Evolutionary conservation across 2,329 filamentous ascomycete genomes (phyloP), one percentile per base, ranked within the genome.

Genomic region (Clarireedia sp.): DNA sequence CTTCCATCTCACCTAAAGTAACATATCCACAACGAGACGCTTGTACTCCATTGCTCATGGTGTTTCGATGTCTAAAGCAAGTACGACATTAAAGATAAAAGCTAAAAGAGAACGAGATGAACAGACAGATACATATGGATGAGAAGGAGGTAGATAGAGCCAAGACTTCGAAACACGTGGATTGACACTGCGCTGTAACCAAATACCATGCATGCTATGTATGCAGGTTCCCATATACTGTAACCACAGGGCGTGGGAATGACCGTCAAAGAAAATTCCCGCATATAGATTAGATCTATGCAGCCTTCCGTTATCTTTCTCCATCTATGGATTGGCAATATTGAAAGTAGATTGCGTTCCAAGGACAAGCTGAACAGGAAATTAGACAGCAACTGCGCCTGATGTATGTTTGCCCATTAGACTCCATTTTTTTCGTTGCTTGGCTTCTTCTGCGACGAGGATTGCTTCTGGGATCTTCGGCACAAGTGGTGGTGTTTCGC

Each of bases 351-450:
- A 26, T 45, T 23, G 14, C 6, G 43, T 16, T 24, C 24, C 21
- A 6, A 45, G 16, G 14, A 45, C n/a, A 12, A 19, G 40, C 21
- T 19, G 43, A 12, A 6, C 12, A 23, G 19, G 9, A 24, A 23
- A 24, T 63, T 43, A 63, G 47, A 56, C 49, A 16, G 56, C 56
- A 38, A 62, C 57, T 37, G 55, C 44, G 10, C 60, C 51, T 6
- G 57, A 48, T 41, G 56, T 63, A 23, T 59, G 63, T 55, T 64
- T 66, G 14, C 62, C 62, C 26, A 63, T 52, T 10, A 66, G 21
- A 41, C 61, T 66, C 64, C 64, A 66, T 55, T 60, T 55, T 50
- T 64, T 66, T 54, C 63, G 64, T 26, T 49, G 59, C 51, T 62
- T 62, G 10, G 26, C 45, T 5, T 62, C 57, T 26, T 49, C 52